Evolutionary conservation across 2,329 filamentous ascomycete species (phyloP).

Genomic region (Talaromyces islandicus): DNA sequence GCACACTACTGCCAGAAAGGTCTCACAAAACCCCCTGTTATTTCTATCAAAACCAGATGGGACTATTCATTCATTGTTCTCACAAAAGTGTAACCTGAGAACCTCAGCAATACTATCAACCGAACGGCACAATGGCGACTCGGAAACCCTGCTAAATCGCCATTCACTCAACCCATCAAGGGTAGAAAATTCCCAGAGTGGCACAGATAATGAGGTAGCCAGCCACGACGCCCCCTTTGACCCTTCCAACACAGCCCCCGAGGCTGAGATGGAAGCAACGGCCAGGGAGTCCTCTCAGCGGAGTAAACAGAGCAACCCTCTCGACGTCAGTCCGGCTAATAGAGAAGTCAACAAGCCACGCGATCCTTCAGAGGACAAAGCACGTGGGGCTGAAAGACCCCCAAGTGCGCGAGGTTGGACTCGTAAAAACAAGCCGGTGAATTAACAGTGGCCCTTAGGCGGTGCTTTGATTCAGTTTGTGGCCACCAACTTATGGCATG

Average conservation of each 20-base stretch:
- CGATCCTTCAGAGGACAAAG: constrained; percentile 37
- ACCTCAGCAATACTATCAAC: constrained; percentile 5
- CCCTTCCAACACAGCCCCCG: constrained; percentile 60
- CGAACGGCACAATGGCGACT: constrained; percentile 2
- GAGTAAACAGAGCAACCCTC: constrained; percentile 41
- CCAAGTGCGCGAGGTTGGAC: constrained; percentile 33
- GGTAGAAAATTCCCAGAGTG: constrained; percentile 64
- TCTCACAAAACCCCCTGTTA: neutral
- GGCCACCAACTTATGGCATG: neutral
- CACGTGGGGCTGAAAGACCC: constrained; percentile 33
- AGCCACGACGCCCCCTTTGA: constrained; percentile 63
- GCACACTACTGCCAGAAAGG: neutral
- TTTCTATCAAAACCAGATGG: neutral
- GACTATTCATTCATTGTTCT: neutral
- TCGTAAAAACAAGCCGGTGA: constrained; percentile 24
- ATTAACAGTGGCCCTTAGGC: constrained; percentile 4
- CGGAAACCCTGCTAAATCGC: constrained; percentile 37
- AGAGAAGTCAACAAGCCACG: constrained; percentile 49
- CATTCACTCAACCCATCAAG: constrained; percentile 59
- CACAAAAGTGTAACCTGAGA: neutral
- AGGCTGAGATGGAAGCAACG: constrained; percentile 42
- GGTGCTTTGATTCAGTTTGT: neutral
- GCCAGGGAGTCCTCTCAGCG: constrained; percentile 33
- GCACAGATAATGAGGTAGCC: constrained; percentile 56
- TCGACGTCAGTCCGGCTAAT: constrained; percentile 59